Percentiles rank a stretch among this genome's conserved stretches.
Conservation (phyloP, 768 basidiomycete species). For the Russula griseocarnosa region DNA sequence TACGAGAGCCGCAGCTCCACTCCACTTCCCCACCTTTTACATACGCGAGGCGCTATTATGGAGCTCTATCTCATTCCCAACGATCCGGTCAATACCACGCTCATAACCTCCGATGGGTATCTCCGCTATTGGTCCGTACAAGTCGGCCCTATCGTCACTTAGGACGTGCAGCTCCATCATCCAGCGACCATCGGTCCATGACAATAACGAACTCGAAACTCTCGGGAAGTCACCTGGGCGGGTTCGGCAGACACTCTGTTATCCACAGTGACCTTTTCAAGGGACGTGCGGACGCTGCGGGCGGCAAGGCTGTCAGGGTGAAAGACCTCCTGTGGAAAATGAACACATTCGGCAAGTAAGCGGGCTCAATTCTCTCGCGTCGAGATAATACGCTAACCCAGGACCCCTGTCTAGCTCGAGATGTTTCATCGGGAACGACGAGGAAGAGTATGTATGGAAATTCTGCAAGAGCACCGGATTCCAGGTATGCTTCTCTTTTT, state of each 20-base stretch:
- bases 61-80: slow-evolving; percentile 52
- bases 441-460: slow-evolving; percentile 28
- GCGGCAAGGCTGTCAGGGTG: slow-evolving; percentile 22
- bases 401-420: slow-evolving; percentile 18
- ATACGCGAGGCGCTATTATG: slow-evolving; percentile 36
- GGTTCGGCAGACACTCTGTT: slow-evolving; percentile 36
- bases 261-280: slow-evolving; percentile 27
- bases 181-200: slow-evolving; percentile 37
- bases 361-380: neutral
- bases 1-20: slow-evolving; percentile 19
- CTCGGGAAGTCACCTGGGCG: slow-evolving; percentile 52
- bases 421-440: slow-evolving; percentile 28
- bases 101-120: slow-evolving; percentile 50
- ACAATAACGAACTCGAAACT: slow-evolving; percentile 38
- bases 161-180: slow-evolving; percentile 40
- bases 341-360: slow-evolving; percentile 26
- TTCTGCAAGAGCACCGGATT: slow-evolving; percentile 23
- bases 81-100: slow-evolving; percentile 46
- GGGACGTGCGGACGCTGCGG: slow-evolving; percentile 1
- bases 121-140: slow-evolving; percentile 50
- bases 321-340: slow-evolving; percentile 27
- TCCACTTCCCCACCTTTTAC: slow-evolving; percentile 4
- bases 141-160: slow-evolving; percentile 33
- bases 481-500: slow-evolving; percentile 18
- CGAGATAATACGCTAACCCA: neutral